Evolutionary conservation across 2,329 filamentous ascomycete genomes (phyloP), one percentile per base, ranked within the genome.

Genomic region (Hypoxylon sp.): DNA sequence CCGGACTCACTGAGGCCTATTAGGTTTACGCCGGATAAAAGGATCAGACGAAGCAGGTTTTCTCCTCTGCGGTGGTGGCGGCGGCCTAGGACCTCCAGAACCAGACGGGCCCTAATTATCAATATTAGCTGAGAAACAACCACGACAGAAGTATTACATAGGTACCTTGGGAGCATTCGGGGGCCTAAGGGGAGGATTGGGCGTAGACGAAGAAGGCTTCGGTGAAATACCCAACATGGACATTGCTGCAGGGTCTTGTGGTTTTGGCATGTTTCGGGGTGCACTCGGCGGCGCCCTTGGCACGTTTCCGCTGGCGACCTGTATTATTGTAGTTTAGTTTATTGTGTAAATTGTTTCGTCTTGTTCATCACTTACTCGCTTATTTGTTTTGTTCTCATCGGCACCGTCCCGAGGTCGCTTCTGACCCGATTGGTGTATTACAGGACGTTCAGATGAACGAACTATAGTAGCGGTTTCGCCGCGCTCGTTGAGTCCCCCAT

Each of bases 221-320:
- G 64, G 47, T 16, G 63, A 57, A 30, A 74, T 71, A 12, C 74
- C 73, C 23, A 77, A 61, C n/a, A 76, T 69, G 11, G 73, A 64
- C 73, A 75, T 75, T 7, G 75, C 74, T 19, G 75, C 67, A 16
- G 73, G 74, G 45, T 76, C 75, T 29, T 73, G 71, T 1, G 75
- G 72, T 30, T 72, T 70, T 29, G 71, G 71, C 69, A 72, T 71
- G 16, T 70, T 67, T 19, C 72, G 73, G 39, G 75, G 74, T 21
- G 64, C 71, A 51, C 67, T 67, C 30, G 74, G 73, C 7, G 74
- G 74, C 16, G 61, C 45, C 41, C 59, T 70, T 71, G 54, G 64
- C 51, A 41, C 46, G 51, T 37, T 61, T 2, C 53, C 71, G 34
- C 71, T 74, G 19, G 69, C 61, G 47, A 70, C 21, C 74, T 77